These are phyloP conservation scores for Calonectria fujianensis DNA, from an alignment of 2,329 filamentous ascomycete species.

Conservation along the genomic window DNA sequence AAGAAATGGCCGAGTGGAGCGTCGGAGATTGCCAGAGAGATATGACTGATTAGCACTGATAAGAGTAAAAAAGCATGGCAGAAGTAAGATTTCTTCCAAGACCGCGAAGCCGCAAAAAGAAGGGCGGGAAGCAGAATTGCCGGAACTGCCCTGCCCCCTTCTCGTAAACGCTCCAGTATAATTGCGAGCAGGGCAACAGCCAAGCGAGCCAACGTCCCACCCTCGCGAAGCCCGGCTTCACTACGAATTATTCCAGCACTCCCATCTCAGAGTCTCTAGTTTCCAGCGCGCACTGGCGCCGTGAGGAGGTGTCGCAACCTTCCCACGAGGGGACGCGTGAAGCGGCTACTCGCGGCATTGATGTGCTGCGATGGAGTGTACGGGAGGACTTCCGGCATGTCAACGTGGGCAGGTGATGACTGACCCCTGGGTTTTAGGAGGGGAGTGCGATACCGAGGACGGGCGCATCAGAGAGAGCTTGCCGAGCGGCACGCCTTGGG, in stretches of 20 bases:
- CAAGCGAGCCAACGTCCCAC: not conserved
- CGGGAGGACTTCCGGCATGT: not conserved
- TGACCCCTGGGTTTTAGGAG: not conserved
- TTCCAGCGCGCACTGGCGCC: not conserved
- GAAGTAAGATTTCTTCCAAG: not conserved
- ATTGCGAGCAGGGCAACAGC: not conserved
- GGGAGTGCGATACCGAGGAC: not conserved
- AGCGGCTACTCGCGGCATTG: constrained; percentile 3
- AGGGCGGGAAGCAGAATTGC: not conserved
- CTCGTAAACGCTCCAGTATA: not conserved
- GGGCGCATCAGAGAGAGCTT: not conserved
- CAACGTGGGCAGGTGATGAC: not conserved
- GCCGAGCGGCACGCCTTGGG: not conserved
- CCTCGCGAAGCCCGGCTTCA: not conserved
- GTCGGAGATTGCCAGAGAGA: constrained; percentile 13
- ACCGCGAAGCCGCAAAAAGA: not conserved
- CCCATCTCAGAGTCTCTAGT: not conserved
- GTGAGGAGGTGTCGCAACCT: not conserved
- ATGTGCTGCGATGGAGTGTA: not conserved
- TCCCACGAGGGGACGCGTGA: too few relatives aligned
- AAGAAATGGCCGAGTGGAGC: constrained; percentile 10
- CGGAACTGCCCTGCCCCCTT: not conserved
- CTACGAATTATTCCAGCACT: not conserved
- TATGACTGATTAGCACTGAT: constrained; percentile 20
- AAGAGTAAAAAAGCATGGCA: not conserved